These are phyloP conservation scores for Echium plantagineum DNA, from an alignment of 257 asterid genomes.

Conservation along the genomic window DNA sequence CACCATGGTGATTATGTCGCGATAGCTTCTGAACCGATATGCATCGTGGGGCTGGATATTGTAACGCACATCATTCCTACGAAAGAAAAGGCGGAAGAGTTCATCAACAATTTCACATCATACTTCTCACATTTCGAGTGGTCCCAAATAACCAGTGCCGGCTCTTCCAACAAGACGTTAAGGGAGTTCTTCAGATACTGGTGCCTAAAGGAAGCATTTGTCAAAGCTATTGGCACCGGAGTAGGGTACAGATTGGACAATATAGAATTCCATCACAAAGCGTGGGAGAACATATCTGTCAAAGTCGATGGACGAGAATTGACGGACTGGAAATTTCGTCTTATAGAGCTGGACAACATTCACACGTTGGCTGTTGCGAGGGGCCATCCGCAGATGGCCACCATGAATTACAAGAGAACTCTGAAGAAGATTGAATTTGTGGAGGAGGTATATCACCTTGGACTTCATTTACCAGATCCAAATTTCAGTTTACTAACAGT, in stretches of 20 bases:
- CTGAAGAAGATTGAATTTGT: slow-evolving; percentile 30
- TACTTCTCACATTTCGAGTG: slow-evolving; percentile 74
- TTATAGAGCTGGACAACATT: slow-evolving; percentile 33
- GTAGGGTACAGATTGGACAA: slow-evolving; percentile 61
- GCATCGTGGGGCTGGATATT: slow-evolving; percentile 81
- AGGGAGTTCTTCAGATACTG: slow-evolving; percentile 73
- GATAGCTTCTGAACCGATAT: slow-evolving; percentile 89
- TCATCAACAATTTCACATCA: slow-evolving; percentile 45
- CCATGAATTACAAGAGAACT: slow-evolving; percentile 33
- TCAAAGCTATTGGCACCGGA: slow-evolving; percentile 79
- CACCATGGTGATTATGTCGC: slow-evolving; percentile 91
- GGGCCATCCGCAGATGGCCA: slow-evolving; percentile 59
- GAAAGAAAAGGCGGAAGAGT: slow-evolving; percentile 52
- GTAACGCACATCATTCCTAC: slow-evolving; percentile 46
- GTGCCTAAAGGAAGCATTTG: slow-evolving; percentile 89
- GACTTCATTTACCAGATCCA: slow-evolving; percentile 48
- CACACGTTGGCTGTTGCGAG: slow-evolving; percentile 60
- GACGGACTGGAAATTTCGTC: slow-evolving; percentile 85
- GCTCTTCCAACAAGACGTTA: slow-evolving; percentile 45
- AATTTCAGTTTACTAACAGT: slow-evolving; percentile 38
- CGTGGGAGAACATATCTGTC: slow-evolving; percentile 58
- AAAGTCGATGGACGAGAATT: slow-evolving; percentile 53
- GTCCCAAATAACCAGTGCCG: slow-evolving; percentile 36
- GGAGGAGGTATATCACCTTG: slow-evolving; percentile 25
- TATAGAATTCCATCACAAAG: slow-evolving; percentile 59